phyloP scores from a whole-genome alignment of 2,329 filamentous ascomycete species.

The Trichoderma semiorbis region DNA sequence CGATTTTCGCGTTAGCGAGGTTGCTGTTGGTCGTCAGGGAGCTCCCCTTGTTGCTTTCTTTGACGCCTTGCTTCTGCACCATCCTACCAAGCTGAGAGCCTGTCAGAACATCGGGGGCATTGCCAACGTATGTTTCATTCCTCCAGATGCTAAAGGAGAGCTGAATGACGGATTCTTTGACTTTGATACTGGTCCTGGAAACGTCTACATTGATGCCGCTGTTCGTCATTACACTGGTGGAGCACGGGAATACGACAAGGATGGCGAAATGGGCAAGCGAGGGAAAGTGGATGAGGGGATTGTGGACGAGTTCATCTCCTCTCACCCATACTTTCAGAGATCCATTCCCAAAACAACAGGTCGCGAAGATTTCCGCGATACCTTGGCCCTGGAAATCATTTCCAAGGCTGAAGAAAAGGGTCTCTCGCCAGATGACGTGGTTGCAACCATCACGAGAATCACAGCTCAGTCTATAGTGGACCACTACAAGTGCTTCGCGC shows the following conservation, averaged over 20 bases:
- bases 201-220: constrained; percentile 30
- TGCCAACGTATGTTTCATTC: constrained; percentile 49
- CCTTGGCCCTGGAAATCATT: constrained; percentile 43
- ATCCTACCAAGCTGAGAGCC: constrained; percentile 47
- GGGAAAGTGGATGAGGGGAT: constrained; percentile 40
- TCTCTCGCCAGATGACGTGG: constrained; percentile 40
- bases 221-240: constrained; percentile 35
- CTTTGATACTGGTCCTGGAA: constrained; percentile 48
- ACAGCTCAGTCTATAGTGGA: constrained; percentile 32
- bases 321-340: constrained; percentile 39
- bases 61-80: constrained; percentile 46
- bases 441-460: constrained; percentile 50
- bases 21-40: constrained; percentile 45
- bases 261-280: constrained; percentile 40
- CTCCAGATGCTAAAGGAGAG: constrained; percentile 21
- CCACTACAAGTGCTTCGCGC: constrained; percentile 21
- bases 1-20: constrained; percentile 48
- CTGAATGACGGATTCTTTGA: constrained; percentile 27
- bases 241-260: constrained; percentile 45
- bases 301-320: constrained; percentile 41
- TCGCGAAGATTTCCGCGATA: constrained; percentile 49
- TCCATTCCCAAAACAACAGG: constrained; percentile 47
- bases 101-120: constrained; percentile 55
- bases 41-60: constrained; percentile 50
- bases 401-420: constrained; percentile 36